These are phyloP conservation scores for Cinnamomum micranthum DNA, from an alignment of 164 flowering plant species.

Conservation along the genomic window DNA sequence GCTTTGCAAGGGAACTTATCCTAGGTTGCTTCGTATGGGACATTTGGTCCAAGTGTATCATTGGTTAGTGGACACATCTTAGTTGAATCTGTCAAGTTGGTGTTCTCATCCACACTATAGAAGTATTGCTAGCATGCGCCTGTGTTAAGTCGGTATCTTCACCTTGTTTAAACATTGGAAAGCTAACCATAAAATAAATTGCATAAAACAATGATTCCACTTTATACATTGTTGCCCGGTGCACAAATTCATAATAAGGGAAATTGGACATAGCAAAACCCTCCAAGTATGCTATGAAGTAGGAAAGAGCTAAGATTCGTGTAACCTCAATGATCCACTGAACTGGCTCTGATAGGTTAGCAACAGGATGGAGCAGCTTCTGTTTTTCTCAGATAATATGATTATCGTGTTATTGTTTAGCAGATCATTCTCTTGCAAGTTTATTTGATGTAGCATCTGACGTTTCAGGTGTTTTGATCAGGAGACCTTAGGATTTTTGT, in stretches of 20 bases:
- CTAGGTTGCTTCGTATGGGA: constrained; percentile 11
- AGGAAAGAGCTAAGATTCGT: constrained; percentile 79
- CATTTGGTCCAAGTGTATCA: constrained; percentile 33
- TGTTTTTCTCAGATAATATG: no score
- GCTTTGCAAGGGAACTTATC: constrained; percentile 28
- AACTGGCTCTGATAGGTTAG: constrained; percentile 55
- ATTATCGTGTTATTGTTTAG: no score
- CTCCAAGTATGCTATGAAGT: constrained; percentile 89
- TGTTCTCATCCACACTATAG: not conserved
- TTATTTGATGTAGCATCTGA: no score
- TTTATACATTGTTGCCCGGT: constrained; percentile 83
- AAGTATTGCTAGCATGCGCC: constrained; percentile 1
- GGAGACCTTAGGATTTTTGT: no score
- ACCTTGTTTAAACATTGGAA: constrained; percentile 63
- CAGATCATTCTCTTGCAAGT: no score
- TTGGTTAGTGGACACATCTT: constrained; percentile 13
- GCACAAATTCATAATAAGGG: constrained; percentile 89
- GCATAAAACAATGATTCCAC: constrained; percentile 94
- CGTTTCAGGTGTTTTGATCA: no score
- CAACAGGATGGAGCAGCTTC: constrained; percentile 50
- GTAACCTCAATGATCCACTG: constrained; percentile 64
- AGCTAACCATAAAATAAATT: no score
- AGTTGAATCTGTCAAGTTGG: constrained; percentile 5
- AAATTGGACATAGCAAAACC: constrained; percentile 85
- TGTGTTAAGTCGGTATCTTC: constrained; percentile 9